These are phyloP conservation scores for Taphrina confusa DNA, from an alignment of 1,139 yeast genomes.

Conservation along the genomic window DNA sequence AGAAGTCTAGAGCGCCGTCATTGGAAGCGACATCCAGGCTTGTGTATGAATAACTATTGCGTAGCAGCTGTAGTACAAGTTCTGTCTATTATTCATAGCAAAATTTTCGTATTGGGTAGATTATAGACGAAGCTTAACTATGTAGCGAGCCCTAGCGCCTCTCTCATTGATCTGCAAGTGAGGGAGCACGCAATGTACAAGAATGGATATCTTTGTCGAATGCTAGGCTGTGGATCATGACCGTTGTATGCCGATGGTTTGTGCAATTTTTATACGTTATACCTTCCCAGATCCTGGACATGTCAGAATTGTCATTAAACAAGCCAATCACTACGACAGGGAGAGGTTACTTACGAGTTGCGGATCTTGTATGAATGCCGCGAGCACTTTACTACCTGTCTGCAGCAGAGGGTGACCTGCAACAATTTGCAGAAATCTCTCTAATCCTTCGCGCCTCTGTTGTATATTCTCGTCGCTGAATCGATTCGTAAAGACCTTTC, in stretches of 20 bases:
- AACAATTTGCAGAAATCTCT: slow-evolving; percentile 72
- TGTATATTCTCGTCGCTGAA: slow-evolving; percentile 84
- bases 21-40: too few species aligned
- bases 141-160: too few species aligned
- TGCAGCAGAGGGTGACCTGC: slow-evolving; percentile 94
- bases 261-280: not conserved
- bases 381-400: slow-evolving; percentile 79
- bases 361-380: slow-evolving; percentile 86
- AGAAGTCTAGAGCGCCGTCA: too few species aligned
- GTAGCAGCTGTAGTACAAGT: too few species aligned
- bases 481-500: slow-evolving; percentile 71
- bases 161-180: too few species aligned
- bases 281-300: slow-evolving; percentile 15
- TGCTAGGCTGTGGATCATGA: not conserved
- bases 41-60: too few species aligned
- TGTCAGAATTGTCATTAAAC: too few species aligned
- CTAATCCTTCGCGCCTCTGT: slow-evolving; percentile 78
- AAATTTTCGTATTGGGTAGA: too few species aligned
- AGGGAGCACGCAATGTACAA: not conserved
- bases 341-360: slow-evolving; percentile 56
- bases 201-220: not conserved
- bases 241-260: too few species aligned
- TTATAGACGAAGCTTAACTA: too few species aligned
- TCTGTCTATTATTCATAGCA: too few species aligned
- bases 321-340: too few species aligned